Base-by-base conservation (phyloP, 2,329 filamentous ascomycete genomes). In the Dothideomycetes sp. region DNA sequence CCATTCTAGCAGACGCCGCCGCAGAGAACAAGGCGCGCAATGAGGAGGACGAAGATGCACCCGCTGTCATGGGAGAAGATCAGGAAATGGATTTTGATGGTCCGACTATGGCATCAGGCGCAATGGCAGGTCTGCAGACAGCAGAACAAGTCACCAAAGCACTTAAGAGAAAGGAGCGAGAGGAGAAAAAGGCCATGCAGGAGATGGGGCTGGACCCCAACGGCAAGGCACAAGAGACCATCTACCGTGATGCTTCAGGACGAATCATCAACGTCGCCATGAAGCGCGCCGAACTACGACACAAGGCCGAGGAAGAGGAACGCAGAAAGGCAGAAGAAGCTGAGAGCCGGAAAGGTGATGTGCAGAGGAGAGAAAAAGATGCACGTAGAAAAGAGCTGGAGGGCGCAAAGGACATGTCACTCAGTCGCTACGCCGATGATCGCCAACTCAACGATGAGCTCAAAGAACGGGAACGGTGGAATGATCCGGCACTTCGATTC, bases 241-340 rank as follows among this genome's bases (percentile, higher is more conserved):
- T 95, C 17, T 95, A 96, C 60, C 83, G 91, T 52, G 91, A 98
- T 63, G 91, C 93, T 9, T 91, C 84, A 3, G 91, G 91, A 10
- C 76, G 88, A n/a, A 80, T 94, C 41, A 88, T 98, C 48, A 94
- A 98, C 55, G 76, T 96, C 17, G 80, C 81, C 13, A 85, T 94
- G 82, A 86, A 85, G 61, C 76, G 88, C 17, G 88, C 86, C 15
- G 87, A 95, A 60, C 82, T 84, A 36, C 74, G 85, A n/a, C 75
- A 77, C 35, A 85, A 83, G 50, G 82, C 81, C 1, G 80, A 87
- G 53, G 81, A 85, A 50, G 76, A 78, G 36, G 78, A 70, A 36
- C 61, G 64, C 35, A 76, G 81, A 52, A 80, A 82, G 57, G 65
- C 68, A 19, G 74, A 76, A 40, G 80, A 80, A 47, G 70, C 76